Conservation (phyloP, 805 yeast species). For the Kazachstania martiniae region DNA sequence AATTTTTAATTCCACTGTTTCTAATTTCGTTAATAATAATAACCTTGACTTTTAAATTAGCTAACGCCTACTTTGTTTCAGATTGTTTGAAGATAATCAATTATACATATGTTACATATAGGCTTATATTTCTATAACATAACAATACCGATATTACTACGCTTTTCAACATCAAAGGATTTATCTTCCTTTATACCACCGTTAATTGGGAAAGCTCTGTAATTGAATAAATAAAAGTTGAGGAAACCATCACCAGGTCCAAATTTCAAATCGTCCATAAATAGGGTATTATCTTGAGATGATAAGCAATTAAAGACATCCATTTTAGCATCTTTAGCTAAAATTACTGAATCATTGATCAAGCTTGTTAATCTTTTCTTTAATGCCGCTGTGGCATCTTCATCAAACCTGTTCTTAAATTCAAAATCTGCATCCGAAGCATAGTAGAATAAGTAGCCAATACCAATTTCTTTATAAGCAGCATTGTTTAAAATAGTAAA, state of each 20-base stretch:
- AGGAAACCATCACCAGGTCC: conserved; percentile 90
- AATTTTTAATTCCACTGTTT: too few species aligned
- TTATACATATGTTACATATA: not conserved
- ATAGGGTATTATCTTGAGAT: conserved; percentile 77
- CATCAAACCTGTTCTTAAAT: conserved; percentile 26
- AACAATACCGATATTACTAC: conserved; percentile 86
- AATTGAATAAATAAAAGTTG: conserved; percentile 87
- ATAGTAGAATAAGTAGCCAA: conserved; percentile 85
- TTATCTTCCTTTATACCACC: conserved; percentile 67
- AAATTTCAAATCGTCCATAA: conserved; percentile 73
- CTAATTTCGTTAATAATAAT: too few species aligned
- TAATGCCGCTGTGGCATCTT: conserved; percentile 34
- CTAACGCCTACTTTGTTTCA: too few species aligned
- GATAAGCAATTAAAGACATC: conserved; percentile 94
- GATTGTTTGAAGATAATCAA: too few species aligned
- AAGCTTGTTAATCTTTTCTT: conserved; percentile 50
- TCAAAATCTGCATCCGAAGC: conserved; percentile 57
- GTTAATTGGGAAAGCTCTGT: conserved; percentile 63
- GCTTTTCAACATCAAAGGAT: conserved; percentile 38
- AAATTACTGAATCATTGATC: conserved; percentile 63
- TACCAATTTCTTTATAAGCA: conserved; percentile 55
- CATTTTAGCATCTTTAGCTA: conserved; percentile 53
- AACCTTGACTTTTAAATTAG: too few species aligned
- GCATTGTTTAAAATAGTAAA: conserved; percentile 67
- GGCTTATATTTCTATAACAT: conserved; percentile 42